Percentiles rank a stretch among this genome's conserved stretches.
Evolutionary conservation across 306 rosid species (phyloP).

Genomic region (Trichosanthes cucumerina): DNA sequence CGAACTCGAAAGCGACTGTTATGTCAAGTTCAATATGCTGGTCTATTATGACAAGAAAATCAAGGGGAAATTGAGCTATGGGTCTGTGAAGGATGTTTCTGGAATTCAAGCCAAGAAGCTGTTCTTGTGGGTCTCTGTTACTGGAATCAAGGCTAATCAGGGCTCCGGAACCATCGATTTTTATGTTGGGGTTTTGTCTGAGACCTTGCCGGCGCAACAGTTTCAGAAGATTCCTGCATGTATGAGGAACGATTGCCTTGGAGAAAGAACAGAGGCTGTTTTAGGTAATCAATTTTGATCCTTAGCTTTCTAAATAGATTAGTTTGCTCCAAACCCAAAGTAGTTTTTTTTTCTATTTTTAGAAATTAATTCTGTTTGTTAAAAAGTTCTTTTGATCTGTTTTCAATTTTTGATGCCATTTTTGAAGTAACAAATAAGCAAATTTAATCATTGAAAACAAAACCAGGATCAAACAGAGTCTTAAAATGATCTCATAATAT

Average conservation of each 20-base stretch:
- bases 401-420: too few species aligned
- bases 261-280: neutral
- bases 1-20: constrained; percentile 39
- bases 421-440: too few species aligned
- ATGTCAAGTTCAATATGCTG: constrained; percentile 33
- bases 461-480: too few species aligned
- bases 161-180: constrained; percentile 33
- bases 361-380: too few species aligned
- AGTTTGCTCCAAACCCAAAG: too few species aligned
- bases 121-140: constrained; percentile 51
- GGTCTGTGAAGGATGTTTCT: constrained; percentile 38
- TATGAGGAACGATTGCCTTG: constrained; percentile 16
- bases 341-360: too few species aligned
- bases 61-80: constrained; percentile 37
- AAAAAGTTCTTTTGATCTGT: too few species aligned
- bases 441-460: too few species aligned
- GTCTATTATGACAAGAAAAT: constrained; percentile 45
- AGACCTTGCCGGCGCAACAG: constrained; percentile 35
- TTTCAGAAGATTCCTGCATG: constrained; percentile 40
- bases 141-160: constrained; percentile 34
- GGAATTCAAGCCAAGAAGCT: constrained; percentile 63
- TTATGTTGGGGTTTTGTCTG: constrained; percentile 46
- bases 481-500: too few species aligned
- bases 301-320: too few species aligned
- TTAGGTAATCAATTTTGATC: constrained; percentile 15